These are phyloP conservation scores for Protomyces pachydermus DNA, from an alignment of 1,139 yeast species.

Conservation along the genomic window DNA sequence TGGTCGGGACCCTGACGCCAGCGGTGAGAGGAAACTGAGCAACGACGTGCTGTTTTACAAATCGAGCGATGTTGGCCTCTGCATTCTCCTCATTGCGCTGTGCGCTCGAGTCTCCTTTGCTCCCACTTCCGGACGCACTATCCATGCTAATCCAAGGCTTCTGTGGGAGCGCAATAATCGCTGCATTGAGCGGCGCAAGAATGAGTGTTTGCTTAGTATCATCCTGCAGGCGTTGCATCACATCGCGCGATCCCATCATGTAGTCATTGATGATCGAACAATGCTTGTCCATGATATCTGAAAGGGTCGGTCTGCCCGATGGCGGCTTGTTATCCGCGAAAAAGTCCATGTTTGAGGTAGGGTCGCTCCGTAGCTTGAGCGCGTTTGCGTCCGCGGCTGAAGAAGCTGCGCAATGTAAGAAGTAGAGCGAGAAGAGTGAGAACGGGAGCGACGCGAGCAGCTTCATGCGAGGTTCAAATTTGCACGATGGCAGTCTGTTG, in stretches of 20 bases:
- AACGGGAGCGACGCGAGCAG: neutral
- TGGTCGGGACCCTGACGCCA: neutral
- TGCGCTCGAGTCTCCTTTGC: neutral
- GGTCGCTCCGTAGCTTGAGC: neutral
- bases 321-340: neutral
- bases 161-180: conserved; percentile 36
- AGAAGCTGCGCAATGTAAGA: neutral
- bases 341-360: neutral
- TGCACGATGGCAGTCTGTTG: no score
- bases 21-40: conserved; percentile 19
- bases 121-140: conserved; percentile 35
- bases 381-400: neutral
- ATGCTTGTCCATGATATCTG: conserved; percentile 11
- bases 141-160: conserved; percentile 39
- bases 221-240: conserved; percentile 35
- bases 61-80: conserved; percentile 36
- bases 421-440: neutral
- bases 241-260: conserved; percentile 1
- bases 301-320: neutral
- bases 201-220: conserved; percentile 37
- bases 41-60: conserved; percentile 38
- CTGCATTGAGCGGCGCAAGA: conserved; percentile 40
- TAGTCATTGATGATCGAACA: conserved; percentile 25
- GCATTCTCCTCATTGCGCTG: conserved; percentile 37
- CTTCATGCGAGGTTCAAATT: neutral